These are phyloP conservation scores for Saccharomycopsis selenospora DNA, from an alignment of 805 yeast genomes.

Conservation along the genomic window DNA sequence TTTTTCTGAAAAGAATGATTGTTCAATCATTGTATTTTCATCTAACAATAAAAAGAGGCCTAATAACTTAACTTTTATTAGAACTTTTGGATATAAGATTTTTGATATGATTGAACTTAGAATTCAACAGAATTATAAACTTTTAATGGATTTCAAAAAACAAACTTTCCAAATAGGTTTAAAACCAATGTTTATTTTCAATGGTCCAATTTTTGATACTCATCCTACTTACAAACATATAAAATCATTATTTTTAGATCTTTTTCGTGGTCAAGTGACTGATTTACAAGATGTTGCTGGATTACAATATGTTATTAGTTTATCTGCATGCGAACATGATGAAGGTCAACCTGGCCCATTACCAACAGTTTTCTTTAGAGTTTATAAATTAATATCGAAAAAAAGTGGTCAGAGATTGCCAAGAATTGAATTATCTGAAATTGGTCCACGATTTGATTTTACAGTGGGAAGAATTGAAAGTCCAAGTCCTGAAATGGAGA, in stretches of 20 bases:
- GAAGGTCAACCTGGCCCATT: constrained; percentile 45
- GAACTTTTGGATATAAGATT: constrained; percentile 85
- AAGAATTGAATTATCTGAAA: constrained; percentile 87
- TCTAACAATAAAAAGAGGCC: constrained; percentile 87
- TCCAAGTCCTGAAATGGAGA: constrained; percentile 81
- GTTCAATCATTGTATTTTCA: constrained; percentile 73
- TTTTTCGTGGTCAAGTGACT: constrained; percentile 79
- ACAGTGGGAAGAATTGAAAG: constrained; percentile 78
- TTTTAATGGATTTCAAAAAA: constrained; percentile 73
- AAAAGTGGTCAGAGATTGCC: constrained; percentile 85
- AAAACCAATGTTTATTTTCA: constrained; percentile 90
- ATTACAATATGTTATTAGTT: constrained; percentile 79
- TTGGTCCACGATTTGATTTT: constrained; percentile 94
- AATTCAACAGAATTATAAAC: constrained; percentile 58
- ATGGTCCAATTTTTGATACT: constrained; percentile 84
- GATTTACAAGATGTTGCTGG: constrained; percentile 90
- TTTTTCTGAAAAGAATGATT: constrained; percentile 90
- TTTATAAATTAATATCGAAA: constrained; percentile 75
- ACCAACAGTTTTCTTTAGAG: constrained; percentile 85
- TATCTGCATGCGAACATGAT: constrained; percentile 71
- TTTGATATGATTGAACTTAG: constrained; percentile 92
- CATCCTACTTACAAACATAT: constrained; percentile 81
- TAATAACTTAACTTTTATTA: constrained; percentile 76
- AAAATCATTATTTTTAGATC: constrained; percentile 84
- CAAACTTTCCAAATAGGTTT: constrained; percentile 79